Base-by-base conservation (phyloP, 441 rosid species). In the Pelargonium citronellum region DNA sequence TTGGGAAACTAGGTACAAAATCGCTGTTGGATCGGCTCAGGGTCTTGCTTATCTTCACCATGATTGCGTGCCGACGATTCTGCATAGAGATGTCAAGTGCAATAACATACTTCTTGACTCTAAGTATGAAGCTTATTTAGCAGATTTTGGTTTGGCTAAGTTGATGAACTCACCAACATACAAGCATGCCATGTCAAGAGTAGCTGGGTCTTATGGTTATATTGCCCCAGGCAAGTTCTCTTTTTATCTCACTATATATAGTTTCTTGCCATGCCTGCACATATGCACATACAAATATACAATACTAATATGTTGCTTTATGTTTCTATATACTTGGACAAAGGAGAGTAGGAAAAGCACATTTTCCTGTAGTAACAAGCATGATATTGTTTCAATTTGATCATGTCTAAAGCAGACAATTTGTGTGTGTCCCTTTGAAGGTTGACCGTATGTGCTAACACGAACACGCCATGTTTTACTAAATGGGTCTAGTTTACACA, bases 181-280 rank as follows among this genome's bases (percentile, higher is more conserved):
- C 68, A 92, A 85, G 44, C 87, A 85, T 7, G 89, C 90, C 1
- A 86, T 91, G 83, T 93, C 98, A 22, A 82, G 91, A 64, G 87
- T 93, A 12, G 98, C 98, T 3, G 98, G 98, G 16, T 93, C 97
- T 5, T 93, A 87, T 4, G 98, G 98, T 64, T 91, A 91, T 74
- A 91, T 91, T 65, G 97, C 98, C 44, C 98, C 98, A 85, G 98
- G 98, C 75, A 84, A 81, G 84, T 77, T 4, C 39, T 67, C 44
- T 13, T 22, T 39, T 1, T 16, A 22, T 7, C 41, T 66, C 15
- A 30, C 34, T 30, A 30, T 1, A 3, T 30, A 30, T 30, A 30
- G 34, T 30, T 30, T 34, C 5, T 34, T 34, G 39, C 5, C 7
- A 34, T 34, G 0, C 39, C 7, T 34, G 39, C 39, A 34, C 39